Percentiles rank a stretch among this genome's conserved stretches.
Evolutionary conservation across 495 filamentous ascomycete genomes (phyloP).

Genomic region (Annulohypoxylon bovei): DNA sequence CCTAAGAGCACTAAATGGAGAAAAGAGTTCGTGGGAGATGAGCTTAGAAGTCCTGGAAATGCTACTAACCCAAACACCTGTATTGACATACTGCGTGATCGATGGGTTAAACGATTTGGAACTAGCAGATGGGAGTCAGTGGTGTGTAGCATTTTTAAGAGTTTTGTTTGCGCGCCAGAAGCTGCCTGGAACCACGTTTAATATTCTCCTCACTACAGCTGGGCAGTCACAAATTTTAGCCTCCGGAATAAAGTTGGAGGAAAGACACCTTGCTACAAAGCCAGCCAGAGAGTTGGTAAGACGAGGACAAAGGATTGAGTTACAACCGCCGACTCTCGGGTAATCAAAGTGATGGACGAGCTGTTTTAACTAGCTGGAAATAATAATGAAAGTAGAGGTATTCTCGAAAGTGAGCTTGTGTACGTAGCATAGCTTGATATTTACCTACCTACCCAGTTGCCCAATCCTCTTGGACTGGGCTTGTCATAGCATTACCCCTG

Average conservation of each 20-base stretch:
- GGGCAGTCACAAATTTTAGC: slow-evolving; percentile 22
- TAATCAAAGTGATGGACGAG: neutral
- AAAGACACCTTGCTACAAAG: slow-evolving; percentile 4
- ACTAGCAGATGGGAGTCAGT: slow-evolving; percentile 5
- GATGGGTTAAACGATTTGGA: slow-evolving; percentile 19
- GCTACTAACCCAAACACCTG: neutral
- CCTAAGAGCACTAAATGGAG: neutral
- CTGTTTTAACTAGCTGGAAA: neutral
- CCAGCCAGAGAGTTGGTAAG: slow-evolving; percentile 14
- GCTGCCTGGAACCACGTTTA: neutral
- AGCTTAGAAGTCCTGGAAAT: neutral
- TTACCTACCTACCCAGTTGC: no score
- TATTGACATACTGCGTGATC: slow-evolving; percentile 14
- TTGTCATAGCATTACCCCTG: no score
- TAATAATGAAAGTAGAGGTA: no score
- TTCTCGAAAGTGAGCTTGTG: no score
- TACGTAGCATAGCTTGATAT: no score
- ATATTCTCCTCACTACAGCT: slow-evolving; percentile 16
- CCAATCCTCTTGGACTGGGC: no score
- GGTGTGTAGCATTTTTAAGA: slow-evolving; percentile 11
- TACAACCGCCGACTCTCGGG: neutral
- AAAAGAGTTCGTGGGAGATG: neutral
- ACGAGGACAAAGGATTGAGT: slow-evolving; percentile 11
- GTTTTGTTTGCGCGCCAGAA: slow-evolving; percentile 2
- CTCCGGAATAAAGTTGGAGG: neutral